Evolutionary conservation across 257 asterid species (phyloP).

Genomic region (Ajuga chamaepitys): DNA sequence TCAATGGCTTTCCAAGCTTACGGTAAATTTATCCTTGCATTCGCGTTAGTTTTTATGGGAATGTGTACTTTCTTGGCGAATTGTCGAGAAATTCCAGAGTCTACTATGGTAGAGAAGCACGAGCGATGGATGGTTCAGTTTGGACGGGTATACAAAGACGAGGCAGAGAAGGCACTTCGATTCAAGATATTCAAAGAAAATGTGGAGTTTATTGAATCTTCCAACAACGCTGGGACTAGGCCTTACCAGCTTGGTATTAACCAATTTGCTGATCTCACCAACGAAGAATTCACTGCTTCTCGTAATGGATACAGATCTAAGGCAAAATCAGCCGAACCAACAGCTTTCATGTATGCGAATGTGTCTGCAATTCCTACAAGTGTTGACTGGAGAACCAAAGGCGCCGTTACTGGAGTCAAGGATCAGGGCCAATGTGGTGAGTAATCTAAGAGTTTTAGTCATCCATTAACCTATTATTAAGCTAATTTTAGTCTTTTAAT

Average conservation of each 20-base stretch:
- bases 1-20: background rate
- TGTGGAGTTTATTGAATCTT: constrained; percentile 19
- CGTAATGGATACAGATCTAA: constrained; percentile 23
- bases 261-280: constrained; percentile 25
- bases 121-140: constrained; percentile 27
- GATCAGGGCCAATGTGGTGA: constrained; percentile 33
- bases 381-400: constrained; percentile 26
- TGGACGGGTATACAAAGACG: constrained; percentile 24
- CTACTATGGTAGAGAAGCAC: constrained; percentile 18
- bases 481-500: too few species aligned
- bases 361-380: constrained; percentile 19
- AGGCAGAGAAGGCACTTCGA: constrained; percentile 23
- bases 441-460: too few species aligned
- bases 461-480: too few species aligned
- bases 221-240: constrained; percentile 6
- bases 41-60: background rate
- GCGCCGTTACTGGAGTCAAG: constrained; percentile 30
- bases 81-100: constrained; percentile 4
- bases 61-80: constrained; percentile 7
- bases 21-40: background rate
- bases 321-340: constrained; percentile 3
- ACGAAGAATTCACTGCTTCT: constrained; percentile 18
- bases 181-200: constrained; percentile 27
- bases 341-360: constrained; percentile 18
- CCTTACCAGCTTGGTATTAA: constrained; percentile 24